Evolutionary conservation across 2,329 filamentous ascomycete species (phyloP).

Genomic region (Calonectria pauciramosa): DNA sequence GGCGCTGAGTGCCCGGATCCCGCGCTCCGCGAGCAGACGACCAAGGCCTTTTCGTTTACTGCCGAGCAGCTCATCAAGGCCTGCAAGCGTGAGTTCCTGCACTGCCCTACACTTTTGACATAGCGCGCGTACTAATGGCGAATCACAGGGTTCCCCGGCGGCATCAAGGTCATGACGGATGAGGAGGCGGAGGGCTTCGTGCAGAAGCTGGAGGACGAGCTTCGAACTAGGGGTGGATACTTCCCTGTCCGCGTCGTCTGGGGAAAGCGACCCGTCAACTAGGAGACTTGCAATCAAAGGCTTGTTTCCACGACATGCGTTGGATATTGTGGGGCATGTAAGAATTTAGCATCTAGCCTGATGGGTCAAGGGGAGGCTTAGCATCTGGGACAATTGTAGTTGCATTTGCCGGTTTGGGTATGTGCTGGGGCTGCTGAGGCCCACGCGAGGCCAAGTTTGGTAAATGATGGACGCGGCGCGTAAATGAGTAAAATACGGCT

Average conservation of each 20-base stretch:
- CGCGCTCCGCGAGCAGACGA: slow-evolving; percentile 6
- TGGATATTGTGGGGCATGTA: neutral
- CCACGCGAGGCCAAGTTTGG: too few species aligned
- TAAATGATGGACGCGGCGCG: too few species aligned
- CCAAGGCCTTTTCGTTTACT: slow-evolving; percentile 7
- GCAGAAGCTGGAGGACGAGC: neutral
- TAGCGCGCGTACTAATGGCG: neutral
- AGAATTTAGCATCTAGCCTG: neutral
- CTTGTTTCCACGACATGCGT: too few species aligned
- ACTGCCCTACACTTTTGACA: too few species aligned
- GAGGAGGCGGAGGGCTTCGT: neutral
- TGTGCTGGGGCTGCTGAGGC: too few species aligned
- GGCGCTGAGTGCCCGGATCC: slow-evolving; percentile 15
- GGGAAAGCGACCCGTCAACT: neutral
- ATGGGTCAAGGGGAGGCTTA: too few species aligned
- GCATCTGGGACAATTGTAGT: too few species aligned
- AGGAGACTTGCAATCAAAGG: neutral
- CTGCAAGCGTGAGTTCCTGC: slow-evolving; percentile 9
- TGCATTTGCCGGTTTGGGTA: too few species aligned
- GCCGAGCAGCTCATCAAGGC: slow-evolving; percentile 11
- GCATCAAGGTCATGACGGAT: neutral
- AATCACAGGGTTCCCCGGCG: neutral
- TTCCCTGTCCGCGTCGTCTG: neutral
- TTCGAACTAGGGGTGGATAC: neutral
- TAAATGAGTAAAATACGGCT: too few species aligned